Percentiles rank a stretch among this genome's conserved stretches.
phyloP scores from a whole-genome alignment of 805 yeast genomes.

The Candida koratica region DNA sequence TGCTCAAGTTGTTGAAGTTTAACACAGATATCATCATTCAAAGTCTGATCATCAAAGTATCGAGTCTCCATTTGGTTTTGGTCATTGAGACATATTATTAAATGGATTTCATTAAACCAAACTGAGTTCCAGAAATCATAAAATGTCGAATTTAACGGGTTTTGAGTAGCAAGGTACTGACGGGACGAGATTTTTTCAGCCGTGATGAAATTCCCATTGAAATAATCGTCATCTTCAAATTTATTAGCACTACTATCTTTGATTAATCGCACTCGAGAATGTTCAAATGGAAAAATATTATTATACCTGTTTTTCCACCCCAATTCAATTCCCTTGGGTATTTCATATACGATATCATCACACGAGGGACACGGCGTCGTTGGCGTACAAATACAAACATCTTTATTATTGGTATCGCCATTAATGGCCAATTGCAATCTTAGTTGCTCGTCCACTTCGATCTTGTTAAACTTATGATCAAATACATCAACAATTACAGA shows the following conservation, averaged over 20 bases:
- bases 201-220: constrained; percentile 43
- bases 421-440: constrained; percentile 32
- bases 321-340: constrained; percentile 43
- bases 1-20: constrained; percentile 10
- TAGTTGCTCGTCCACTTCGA: constrained; percentile 38
- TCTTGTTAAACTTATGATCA: constrained; percentile 30
- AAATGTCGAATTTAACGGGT: constrained; percentile 38
- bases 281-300: constrained; percentile 49
- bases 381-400: constrained; percentile 31
- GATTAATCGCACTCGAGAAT: constrained; percentile 38
- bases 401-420: constrained; percentile 3
- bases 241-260: constrained; percentile 6
- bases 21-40: constrained; percentile 15
- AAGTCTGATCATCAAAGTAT: constrained; percentile 20
- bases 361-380: constrained; percentile 41
- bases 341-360: constrained; percentile 34
- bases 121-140: constrained; percentile 44
- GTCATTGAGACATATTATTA: constrained; percentile 36
- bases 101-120: constrained; percentile 30
- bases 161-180: constrained; percentile 44
- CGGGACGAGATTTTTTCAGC: constrained; percentile 21
- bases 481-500: constrained; percentile 23
- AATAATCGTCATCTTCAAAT: constrained; percentile 34
- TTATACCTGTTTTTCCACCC: constrained; percentile 45
- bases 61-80: constrained; percentile 19